Evolutionary conservation across 2,329 filamentous ascomycete genomes (phyloP).

Genomic region (Alternaria gansuensis): DNA sequence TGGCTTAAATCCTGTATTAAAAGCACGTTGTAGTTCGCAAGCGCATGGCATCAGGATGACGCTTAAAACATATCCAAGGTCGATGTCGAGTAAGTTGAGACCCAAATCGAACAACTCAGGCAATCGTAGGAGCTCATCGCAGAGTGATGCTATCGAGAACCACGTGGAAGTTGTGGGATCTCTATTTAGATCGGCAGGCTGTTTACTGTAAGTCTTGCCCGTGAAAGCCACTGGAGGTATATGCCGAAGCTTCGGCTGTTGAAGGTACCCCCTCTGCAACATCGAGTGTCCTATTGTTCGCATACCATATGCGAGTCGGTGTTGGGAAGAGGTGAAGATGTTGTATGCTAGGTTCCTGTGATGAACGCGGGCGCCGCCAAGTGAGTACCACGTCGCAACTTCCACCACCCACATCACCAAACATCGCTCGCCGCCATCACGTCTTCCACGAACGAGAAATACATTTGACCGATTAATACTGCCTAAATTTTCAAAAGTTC

Average conservation of each 20-base stretch:
- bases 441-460: not conserved
- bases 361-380: not conserved
- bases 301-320: not conserved
- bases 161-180: too few species aligned
- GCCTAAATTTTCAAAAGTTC: slow-evolving; percentile 1
- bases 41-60: not conserved
- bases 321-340: not conserved
- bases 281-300: not conserved
- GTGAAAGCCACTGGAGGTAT: not conserved
- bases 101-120: not conserved
- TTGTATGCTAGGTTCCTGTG: too few species aligned
- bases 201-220: not conserved
- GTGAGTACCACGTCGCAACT: not conserved
- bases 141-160: too few species aligned
- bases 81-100: not conserved
- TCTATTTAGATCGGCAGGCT: too few species aligned
- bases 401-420: not conserved
- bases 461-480: not conserved
- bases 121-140: not conserved
- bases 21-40: not conserved
- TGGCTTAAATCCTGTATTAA: not conserved
- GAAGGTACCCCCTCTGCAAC: not conserved
- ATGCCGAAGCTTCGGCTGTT: not conserved
- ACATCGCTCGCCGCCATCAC: not conserved
- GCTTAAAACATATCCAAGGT: not conserved